These are phyloP conservation scores for Penicillium malachiteum DNA, from an alignment of 495 filamentous ascomycete genomes.

Conservation along the genomic window DNA sequence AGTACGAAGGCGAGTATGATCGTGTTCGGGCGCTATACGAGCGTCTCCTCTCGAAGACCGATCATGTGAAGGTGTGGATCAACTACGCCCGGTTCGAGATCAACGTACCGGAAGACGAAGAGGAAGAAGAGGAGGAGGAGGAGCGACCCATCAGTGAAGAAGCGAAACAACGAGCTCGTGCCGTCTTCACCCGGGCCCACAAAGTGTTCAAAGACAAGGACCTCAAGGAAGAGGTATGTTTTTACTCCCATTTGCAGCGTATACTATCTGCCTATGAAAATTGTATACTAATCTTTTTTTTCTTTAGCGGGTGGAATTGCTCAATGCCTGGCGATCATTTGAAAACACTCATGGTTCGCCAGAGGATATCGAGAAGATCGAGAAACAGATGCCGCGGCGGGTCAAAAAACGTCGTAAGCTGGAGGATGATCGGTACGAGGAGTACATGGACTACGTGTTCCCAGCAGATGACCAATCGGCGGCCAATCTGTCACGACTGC, in stretches of 20 bases:
- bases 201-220: conserved; percentile 88
- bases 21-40: conserved; percentile 83
- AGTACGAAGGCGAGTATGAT: conserved; percentile 87
- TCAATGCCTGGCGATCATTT: conserved; percentile 89
- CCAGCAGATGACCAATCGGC: conserved; percentile 91
- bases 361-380: conserved; percentile 79
- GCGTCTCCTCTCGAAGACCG: conserved; percentile 84
- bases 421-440: conserved; percentile 94
- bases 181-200: conserved; percentile 82
- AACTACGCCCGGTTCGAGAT: conserved; percentile 96
- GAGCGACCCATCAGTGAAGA: conserved; percentile 74
- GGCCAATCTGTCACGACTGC: conserved; percentile 76
- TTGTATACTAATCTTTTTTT: conserved; percentile 26
- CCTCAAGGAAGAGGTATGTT: conserved; percentile 79
- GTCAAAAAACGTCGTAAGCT: conserved; percentile 93
- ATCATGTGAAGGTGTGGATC: conserved; percentile 99
- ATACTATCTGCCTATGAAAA: neutral
- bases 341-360: conserved; percentile 77
- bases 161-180: conserved; percentile 77
- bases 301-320: conserved; percentile 70
- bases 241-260: neutral
- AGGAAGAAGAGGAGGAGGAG: conserved; percentile 60
- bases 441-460: conserved; percentile 97
- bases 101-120: conserved; percentile 72
- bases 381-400: conserved; percentile 88